Conservation (phyloP, 179 eudicot species). For the Patellifolia procumbens region DNA sequence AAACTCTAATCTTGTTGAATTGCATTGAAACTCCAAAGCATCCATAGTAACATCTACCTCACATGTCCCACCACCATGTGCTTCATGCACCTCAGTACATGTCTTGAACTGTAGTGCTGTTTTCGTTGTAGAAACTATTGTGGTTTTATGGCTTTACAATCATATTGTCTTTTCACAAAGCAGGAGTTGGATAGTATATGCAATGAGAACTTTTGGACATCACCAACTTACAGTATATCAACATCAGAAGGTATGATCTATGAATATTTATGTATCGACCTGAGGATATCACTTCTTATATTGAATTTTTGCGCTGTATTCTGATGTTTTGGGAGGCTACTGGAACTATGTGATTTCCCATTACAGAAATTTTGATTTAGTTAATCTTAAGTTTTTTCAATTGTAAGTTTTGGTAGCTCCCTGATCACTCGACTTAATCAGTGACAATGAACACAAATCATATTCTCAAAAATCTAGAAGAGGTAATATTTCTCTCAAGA, state of each 20-base stretch:
- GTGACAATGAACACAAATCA: neutral
- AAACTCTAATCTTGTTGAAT: neutral
- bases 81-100: too few relatives aligned
- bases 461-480: neutral
- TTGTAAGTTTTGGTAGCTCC: neutral
- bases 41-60: too few relatives aligned
- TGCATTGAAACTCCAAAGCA: too few relatives aligned
- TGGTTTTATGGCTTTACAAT: neutral
- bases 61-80: too few relatives aligned
- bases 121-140: neutral
- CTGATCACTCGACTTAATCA: neutral
- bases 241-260: slow-evolving; percentile 45
- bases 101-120: neutral
- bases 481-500: neutral
- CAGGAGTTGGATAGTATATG: slow-evolving; percentile 65
- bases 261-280: neutral
- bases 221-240: slow-evolving; percentile 49
- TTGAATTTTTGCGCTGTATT: neutral
- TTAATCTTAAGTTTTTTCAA: neutral
- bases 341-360: neutral
- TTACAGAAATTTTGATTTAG: neutral
- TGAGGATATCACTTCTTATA: neutral
- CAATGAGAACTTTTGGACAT: slow-evolving; percentile 46
- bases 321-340: neutral
- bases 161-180: slow-evolving; percentile 9